These are phyloP conservation scores for Melanogaster broomeanus DNA, from an alignment of 768 basidiomycete genomes.

Conservation along the genomic window DNA sequence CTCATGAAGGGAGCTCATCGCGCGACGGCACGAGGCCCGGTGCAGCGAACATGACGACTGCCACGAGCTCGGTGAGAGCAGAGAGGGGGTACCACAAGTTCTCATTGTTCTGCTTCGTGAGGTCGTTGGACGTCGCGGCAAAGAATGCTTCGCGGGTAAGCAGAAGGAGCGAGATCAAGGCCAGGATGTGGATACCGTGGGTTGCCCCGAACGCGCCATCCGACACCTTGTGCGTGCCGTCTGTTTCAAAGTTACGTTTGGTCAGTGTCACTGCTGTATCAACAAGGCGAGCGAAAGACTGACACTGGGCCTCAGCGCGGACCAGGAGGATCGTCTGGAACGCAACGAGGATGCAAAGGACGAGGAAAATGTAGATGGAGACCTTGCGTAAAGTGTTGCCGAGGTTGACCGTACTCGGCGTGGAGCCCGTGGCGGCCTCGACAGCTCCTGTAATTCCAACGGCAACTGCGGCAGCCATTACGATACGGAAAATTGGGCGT, in stretches of 20 bases:
- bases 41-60: constrained; percentile 30
- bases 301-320: constrained; percentile 12
- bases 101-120: constrained; percentile 28
- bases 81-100: constrained; percentile 35
- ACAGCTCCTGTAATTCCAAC: constrained; percentile 30
- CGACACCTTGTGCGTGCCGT: constrained; percentile 20
- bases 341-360: constrained; percentile 27
- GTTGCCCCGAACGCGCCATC: constrained; percentile 18
- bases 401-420: constrained; percentile 5
- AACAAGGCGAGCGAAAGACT: constrained; percentile 4
- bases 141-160: constrained; percentile 35
- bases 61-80: constrained; percentile 33
- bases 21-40: constrained; percentile 36
- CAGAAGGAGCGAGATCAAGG: constrained; percentile 24
- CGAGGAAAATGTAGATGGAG: constrained; percentile 29
- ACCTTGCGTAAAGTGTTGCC: constrained; percentile 26
- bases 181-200: constrained; percentile 27
- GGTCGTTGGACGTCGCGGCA: constrained; percentile 19
- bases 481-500: constrained; percentile 25
- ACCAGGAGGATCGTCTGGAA: constrained; percentile 25
- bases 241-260: constrained; percentile 5
- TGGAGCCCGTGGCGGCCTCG: constrained; percentile 10
- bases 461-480: constrained; percentile 21
- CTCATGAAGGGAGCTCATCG: constrained; percentile 25
- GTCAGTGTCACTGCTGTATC: background rate